Conservation (phyloP, 495 filamentous ascomycete species). For the Letharia lupina region DNA sequence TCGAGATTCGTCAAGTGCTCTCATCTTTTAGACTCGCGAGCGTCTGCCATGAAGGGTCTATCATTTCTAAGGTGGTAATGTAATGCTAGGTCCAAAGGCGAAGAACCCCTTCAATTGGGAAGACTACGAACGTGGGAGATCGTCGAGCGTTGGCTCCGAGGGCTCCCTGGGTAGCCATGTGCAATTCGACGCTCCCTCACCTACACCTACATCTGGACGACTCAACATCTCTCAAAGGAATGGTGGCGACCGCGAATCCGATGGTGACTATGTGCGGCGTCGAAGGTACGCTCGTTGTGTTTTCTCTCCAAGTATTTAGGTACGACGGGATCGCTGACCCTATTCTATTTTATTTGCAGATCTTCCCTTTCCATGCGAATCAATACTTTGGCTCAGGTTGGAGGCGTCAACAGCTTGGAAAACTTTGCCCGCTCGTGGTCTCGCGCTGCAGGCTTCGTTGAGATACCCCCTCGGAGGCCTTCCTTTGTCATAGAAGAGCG, state of each 20-base stretch:
- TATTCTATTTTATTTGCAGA: slow-evolving; percentile 6
- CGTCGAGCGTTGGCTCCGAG: slow-evolving; percentile 30
- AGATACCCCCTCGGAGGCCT: slow-evolving; percentile 67
- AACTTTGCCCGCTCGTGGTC: slow-evolving; percentile 95
- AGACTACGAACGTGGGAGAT: slow-evolving; percentile 34
- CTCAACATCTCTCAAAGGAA: slow-evolving; percentile 19
- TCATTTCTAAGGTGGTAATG: slow-evolving; percentile 6
- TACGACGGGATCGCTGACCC: slow-evolving; percentile 3
- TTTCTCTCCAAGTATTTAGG: neutral
- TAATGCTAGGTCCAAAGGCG: slow-evolving; percentile 23
- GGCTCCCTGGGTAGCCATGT: slow-evolving; percentile 32
- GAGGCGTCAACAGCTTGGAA: slow-evolving; percentile 87
- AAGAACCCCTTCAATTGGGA: slow-evolving; percentile 34
- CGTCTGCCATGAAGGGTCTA: neutral
- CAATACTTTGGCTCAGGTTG: slow-evolving; percentile 61
- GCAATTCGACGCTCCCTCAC: slow-evolving; percentile 30
- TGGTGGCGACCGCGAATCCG: slow-evolving; percentile 6
- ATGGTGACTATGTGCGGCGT: slow-evolving; percentile 14
- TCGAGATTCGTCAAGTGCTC: neutral
- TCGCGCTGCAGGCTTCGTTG: slow-evolving; percentile 78
- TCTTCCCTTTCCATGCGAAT: slow-evolving; percentile 68
- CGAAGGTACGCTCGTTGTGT: slow-evolving; percentile 17
- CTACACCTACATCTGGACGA: slow-evolving; percentile 20
- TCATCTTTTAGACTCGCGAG: neutral
- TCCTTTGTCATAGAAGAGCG: slow-evolving; percentile 53